Base-by-base conservation (phyloP, 208 protist genomes). In the Crithidia acanthocephali region DNA sequence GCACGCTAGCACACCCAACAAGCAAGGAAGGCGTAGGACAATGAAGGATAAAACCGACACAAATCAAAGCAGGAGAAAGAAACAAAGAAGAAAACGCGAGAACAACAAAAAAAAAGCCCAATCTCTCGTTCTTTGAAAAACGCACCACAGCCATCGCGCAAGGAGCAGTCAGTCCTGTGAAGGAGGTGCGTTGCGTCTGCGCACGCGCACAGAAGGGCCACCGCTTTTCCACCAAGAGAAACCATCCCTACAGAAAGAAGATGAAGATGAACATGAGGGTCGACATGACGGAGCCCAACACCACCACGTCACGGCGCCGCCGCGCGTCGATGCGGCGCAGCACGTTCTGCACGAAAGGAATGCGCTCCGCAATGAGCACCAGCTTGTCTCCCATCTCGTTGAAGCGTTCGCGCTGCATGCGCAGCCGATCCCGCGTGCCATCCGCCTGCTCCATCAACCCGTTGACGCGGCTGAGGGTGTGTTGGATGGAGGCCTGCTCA, bases 311-410 rank as follows among this genome's bases (percentile, higher is more conserved):
- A 25, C 83, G 77, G 9, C 92, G 84, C 11, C 88, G 77, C 20
- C 74, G 87, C 7, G 72, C 66, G 45, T 94, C 82, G 72, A 97
- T 97, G 40, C 81, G 80, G 10, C 59, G 65, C 45, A 97, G 74
- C 58, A 94, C 72, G 25, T 80, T 79, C 50, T 92, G 76, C n/a
- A 97, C 76, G 23, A 95, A 58, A 2, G 92, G 92, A 18, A 95
- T 79, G 30, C 85, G 87, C 74, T 92, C 78, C 22, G 84, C 80
- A 55, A 97, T 85, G 42, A 84, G 68, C 42, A 91, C 35, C 13
- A 92, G 64, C 23, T 76, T 63, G 58, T 90, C 86, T 15, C 69
- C 76, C 44, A 93, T 86, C 6, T 61, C 62, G n/a, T 60, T 55
- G 57, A 97, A 95, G 0, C 68, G 74, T 51, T 94, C 86, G 10